These are phyloP conservation scores for Cladophialophora yegresii DNA, from an alignment of 2,329 filamentous ascomycete species.

Conservation along the genomic window DNA sequence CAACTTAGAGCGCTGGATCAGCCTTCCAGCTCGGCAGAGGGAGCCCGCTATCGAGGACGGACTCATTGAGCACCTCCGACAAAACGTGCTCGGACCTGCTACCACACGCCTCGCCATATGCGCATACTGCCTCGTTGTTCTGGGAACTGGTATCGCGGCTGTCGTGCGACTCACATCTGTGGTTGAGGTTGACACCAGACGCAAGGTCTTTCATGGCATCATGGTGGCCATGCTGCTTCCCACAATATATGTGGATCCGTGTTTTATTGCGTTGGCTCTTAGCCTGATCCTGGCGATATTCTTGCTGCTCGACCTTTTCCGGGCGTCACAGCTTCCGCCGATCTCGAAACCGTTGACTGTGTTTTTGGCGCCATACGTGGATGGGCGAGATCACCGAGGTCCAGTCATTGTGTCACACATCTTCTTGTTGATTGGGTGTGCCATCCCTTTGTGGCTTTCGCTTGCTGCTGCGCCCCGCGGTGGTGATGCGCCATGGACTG, in stretches of 20 bases:
- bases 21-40: constrained; percentile 20
- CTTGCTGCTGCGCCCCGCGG: constrained; percentile 68
- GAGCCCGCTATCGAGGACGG: constrained; percentile 37
- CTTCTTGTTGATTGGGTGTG: constrained; percentile 91
- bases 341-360: constrained; percentile 80
- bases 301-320: constrained; percentile 81
- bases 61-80: constrained; percentile 67
- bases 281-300: constrained; percentile 79
- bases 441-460: constrained; percentile 88
- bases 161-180: constrained; percentile 73
- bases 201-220: constrained; percentile 97
- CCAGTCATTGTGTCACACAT: constrained; percentile 96
- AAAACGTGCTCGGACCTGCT: constrained; percentile 67
- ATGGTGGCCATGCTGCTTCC: constrained; percentile 97
- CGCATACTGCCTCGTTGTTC: constrained; percentile 70
- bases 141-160: constrained; percentile 69
- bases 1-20: constrained; percentile 65
- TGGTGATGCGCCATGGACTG: constrained; percentile 59
- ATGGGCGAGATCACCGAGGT: constrained; percentile 86
- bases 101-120: constrained; percentile 78
- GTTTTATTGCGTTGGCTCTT: constrained; percentile 79
- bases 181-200: constrained; percentile 90
- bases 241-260: constrained; percentile 80
- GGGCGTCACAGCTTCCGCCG: constrained; percentile 87
- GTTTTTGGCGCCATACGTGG: constrained; percentile 91